phyloP scores from a whole-genome alignment of 163 green algal genomes.

The Smithsoniella earleae region DNA sequence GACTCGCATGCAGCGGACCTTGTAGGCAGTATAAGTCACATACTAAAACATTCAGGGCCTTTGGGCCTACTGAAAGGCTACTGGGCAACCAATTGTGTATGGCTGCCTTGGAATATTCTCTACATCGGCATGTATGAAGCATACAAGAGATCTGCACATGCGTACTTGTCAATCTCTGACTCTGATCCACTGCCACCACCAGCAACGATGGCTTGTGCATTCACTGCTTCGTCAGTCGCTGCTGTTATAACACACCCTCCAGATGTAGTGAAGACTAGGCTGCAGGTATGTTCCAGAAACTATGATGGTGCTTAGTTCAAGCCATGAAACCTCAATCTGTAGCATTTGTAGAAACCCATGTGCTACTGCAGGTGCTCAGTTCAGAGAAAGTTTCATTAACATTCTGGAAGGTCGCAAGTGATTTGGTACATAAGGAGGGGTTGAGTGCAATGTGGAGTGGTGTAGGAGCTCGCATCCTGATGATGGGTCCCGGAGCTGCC shows the following conservation, averaged over 20 bases:
- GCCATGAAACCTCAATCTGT: neutral
- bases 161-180: neutral
- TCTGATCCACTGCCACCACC: slow-evolving; percentile 38
- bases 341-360: neutral
- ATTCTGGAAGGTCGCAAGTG: neutral
- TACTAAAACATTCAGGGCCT: slow-evolving; percentile 9
- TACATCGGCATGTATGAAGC: slow-evolving; percentile 65
- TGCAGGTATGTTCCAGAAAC: slow-evolving; percentile 48
- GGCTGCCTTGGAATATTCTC: slow-evolving; percentile 73
- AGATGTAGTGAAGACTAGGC: slow-evolving; percentile 76
- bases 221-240: slow-evolving; percentile 34
- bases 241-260: slow-evolving; percentile 58
- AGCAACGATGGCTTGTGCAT: slow-evolving; percentile 40
- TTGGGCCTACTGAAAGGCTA: slow-evolving; percentile 51
- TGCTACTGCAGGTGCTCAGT: slow-evolving; percentile 2
- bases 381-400: neutral
- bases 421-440: neutral
- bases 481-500: slow-evolving; percentile 3
- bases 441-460: neutral
- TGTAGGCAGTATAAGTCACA: neutral
- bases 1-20: neutral
- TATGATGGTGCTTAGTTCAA: neutral
- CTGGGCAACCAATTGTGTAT: slow-evolving; percentile 69
- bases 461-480: neutral
- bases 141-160: slow-evolving; percentile 34